Evolutionary conservation across 805 yeast genomes (phyloP).

Genomic region (Barnettozyma vustinii): DNA sequence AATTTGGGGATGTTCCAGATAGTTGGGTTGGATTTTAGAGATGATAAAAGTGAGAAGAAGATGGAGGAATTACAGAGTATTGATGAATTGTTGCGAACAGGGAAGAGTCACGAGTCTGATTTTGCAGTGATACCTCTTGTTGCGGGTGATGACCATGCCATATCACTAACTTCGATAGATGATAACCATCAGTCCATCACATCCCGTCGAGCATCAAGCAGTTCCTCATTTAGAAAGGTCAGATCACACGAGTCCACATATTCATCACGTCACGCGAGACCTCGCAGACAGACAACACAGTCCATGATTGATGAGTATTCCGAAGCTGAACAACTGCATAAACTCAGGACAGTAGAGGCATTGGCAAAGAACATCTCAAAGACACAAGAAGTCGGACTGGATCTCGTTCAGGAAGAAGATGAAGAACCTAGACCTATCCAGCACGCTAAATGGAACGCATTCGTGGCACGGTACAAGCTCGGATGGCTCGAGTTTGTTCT

Average conservation of each 20-base stretch:
- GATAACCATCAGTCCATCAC: background rate
- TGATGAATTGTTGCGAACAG: background rate
- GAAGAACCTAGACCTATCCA: background rate
- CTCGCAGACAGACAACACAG: slow-evolving; percentile 13
- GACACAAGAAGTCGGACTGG: slow-evolving; percentile 20
- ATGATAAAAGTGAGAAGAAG: slow-evolving; percentile 2
- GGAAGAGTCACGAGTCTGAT: background rate
- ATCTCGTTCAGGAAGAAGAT: slow-evolving; percentile 1
- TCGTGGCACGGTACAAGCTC: slow-evolving; percentile 25
- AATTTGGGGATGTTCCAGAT: slow-evolving; percentile 70
- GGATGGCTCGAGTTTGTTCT: slow-evolving; percentile 32
- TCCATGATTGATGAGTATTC: slow-evolving; percentile 20
- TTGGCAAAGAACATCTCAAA: slow-evolving; percentile 17
- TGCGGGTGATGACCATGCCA: background rate
- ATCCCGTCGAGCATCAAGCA: background rate
- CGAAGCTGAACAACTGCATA: slow-evolving; percentile 20
- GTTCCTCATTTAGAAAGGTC: background rate
- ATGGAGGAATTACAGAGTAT: slow-evolving; percentile 7
- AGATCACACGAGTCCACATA: background rate
- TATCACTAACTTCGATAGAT: background rate
- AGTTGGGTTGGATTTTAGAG: slow-evolving; percentile 62
- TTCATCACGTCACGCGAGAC: background rate
- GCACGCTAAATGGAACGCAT: slow-evolving; percentile 13
- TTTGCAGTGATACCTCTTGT: background rate
- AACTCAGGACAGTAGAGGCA: slow-evolving; percentile 8